Conservation (phyloP, 2,329 filamentous ascomycete species). For the Pseudomassariella vexata region DNA sequence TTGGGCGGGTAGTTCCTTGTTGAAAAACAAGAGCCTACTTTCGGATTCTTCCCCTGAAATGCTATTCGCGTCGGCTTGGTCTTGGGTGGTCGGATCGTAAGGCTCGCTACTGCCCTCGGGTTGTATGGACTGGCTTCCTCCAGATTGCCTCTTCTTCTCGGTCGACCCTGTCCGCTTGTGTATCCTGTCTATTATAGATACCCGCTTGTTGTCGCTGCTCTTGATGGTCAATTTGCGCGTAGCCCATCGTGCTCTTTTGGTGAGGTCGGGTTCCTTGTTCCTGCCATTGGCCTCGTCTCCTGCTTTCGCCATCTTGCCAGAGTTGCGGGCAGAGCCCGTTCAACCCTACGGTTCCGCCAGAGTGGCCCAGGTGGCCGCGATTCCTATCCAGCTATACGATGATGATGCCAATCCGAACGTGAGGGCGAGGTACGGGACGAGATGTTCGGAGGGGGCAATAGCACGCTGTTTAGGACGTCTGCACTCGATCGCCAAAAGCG, state of each 20-base stretch:
- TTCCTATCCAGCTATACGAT: no score
- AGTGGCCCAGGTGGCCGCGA: conserved; percentile 26
- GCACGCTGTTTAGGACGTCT: no score
- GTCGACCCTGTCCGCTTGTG: conserved; percentile 54
- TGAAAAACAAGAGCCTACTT: conserved; percentile 72
- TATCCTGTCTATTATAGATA: conserved; percentile 73
- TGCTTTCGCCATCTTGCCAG: conserved; percentile 29
- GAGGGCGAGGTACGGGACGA: no score
- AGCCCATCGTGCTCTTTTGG: conserved; percentile 87
- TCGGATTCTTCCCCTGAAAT: conserved; percentile 32
- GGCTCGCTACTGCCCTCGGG: conserved; percentile 18
- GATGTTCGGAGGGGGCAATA: no score
- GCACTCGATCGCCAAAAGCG: no score
- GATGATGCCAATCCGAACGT: no score
- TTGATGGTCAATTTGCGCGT: conserved; percentile 79
- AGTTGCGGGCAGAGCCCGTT: conserved; percentile 37
- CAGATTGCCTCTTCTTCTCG: conserved; percentile 63
- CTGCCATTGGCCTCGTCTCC: conserved; percentile 14
- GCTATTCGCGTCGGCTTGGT: conserved; percentile 28
- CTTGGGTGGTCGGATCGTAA: conserved; percentile 20
- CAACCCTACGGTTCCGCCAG: conserved; percentile 35
- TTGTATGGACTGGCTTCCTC: conserved; percentile 24
- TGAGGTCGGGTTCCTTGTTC: conserved; percentile 32
- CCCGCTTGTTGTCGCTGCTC: conserved; percentile 72
- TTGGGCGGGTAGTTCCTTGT: conserved; percentile 68